phyloP scores from a whole-genome alignment of 176 grass and related monocot species.

The Metroxylon sagu region DNA sequence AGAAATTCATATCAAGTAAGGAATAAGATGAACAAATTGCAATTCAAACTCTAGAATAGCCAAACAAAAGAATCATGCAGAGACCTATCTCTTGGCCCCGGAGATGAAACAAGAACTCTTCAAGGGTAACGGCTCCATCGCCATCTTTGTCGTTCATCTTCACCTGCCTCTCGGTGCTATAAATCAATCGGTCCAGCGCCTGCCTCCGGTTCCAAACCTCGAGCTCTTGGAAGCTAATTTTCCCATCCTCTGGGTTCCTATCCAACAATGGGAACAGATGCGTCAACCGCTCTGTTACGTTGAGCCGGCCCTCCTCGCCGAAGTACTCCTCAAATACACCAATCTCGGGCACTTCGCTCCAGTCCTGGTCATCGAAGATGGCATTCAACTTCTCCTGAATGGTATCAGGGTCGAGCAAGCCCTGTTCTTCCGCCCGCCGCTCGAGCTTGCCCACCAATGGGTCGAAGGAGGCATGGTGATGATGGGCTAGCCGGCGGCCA shows the following conservation, averaged over 20 bases:
- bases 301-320: conserved; percentile 16
- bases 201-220: conserved; percentile 31
- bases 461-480: no score
- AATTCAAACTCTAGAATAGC: no score
- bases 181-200: conserved; percentile 12
- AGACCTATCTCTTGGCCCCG: conserved; percentile 15
- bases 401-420: conserved; percentile 21
- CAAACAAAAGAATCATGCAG: no score
- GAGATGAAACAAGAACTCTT: conserved; percentile 14
- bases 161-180: conserved; percentile 12
- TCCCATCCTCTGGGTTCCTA: conserved; percentile 20
- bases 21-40: no score
- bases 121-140: conserved; percentile 20
- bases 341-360: conserved; percentile 2
- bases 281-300: conserved; percentile 30
- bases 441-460: neutral
- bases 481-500: no score
- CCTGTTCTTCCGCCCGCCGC: conserved; percentile 14
- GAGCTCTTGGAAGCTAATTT: conserved; percentile 24
- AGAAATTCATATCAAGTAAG: no score
- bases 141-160: conserved; percentile 20
- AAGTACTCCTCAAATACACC: conserved; percentile 19
- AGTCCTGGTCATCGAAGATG: neutral
- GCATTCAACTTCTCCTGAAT: conserved; percentile 9
- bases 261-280: conserved; percentile 33